Evolutionary conservation across 2,329 filamentous ascomycete genomes (phyloP), one percentile per base, ranked within the genome.

Genomic region (Cercospora sp.): DNA sequence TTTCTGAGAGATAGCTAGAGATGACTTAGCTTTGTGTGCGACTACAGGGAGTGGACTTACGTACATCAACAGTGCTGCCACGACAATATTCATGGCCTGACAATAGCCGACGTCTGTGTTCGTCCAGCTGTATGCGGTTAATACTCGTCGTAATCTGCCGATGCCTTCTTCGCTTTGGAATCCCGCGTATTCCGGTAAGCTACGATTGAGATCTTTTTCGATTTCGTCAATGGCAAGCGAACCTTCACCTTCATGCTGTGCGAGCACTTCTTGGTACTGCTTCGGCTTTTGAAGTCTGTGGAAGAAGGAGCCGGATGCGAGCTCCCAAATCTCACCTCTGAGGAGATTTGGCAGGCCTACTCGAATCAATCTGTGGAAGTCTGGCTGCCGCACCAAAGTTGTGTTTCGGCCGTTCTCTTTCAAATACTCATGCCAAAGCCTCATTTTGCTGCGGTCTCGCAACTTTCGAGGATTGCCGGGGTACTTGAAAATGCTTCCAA

Each of bases 41-140:
- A 16, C 20, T 45, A 53, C 26, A 23, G 33, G 48, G 23, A 33
- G 31, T 67, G 72, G 71, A 60, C 45, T 72, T 62, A 81, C 85
- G 72, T 82, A 89, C 84, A 99, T 99, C 74, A 99, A 86, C 67
- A 99, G 83, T n/a, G 95, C 95, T 18, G 95, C 95, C 64, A 97
- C 94, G 36, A 99, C 95, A 74, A 99, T 99, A 80, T 99, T 99
- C 95, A 99, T 99, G 70, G 95, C 95, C 81, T 99, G 95, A 79
- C 95, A 99, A 80, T 99, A 99, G 72, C 95, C 95, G 65, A 99
- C 94, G 72, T 97, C 93, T 63, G 92, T 87, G 75, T 99, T 95
- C 60, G 90, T 92, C 95, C 95, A 99, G 81, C 94, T 97, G 82
- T 99, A 99, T 4, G 95, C 95, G 1, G 94, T 98, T 65, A 99